Evolutionary conservation across 2,329 filamentous ascomycete genomes (phyloP).

Genomic region (Colletotrichum limetticola): DNA sequence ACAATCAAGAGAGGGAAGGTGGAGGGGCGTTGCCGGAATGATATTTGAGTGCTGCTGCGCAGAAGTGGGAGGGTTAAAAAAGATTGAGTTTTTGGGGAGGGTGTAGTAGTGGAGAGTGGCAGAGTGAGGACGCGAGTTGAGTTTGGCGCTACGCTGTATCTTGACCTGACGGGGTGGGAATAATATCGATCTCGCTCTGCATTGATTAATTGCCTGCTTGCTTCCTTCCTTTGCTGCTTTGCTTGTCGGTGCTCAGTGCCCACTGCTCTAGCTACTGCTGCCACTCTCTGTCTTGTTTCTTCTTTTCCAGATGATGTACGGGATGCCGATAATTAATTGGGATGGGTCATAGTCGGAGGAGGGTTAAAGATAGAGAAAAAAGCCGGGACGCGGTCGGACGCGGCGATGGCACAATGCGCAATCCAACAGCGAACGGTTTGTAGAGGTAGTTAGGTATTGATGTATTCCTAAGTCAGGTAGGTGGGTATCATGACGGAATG

Average conservation of each 20-base stretch:
- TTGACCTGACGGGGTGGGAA: not conserved
- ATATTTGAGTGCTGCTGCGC: slow-evolving; percentile 9
- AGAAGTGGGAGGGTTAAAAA: not conserved
- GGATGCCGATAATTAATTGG: not conserved
- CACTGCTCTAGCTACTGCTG: not conserved
- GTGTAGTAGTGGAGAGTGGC: not conserved
- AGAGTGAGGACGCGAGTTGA: slow-evolving; percentile 12
- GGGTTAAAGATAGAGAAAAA: not conserved
- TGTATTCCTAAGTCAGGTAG: not conserved
- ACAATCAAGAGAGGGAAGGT: not conserved
- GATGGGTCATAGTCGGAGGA: not conserved
- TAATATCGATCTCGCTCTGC: not conserved
- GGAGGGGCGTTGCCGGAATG: slow-evolving; percentile 20
- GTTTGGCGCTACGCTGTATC: slow-evolving; percentile 18
- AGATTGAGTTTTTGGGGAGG: slow-evolving; percentile 15
- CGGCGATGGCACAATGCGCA: not conserved
- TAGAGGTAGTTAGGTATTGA: slow-evolving; percentile 1
- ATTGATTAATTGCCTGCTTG: not conserved
- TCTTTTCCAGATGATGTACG: not conserved
- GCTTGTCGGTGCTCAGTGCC: not conserved
- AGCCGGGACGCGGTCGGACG: slow-evolving; percentile 21
- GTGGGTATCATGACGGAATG: slow-evolving; percentile 25
- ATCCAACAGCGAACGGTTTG: not conserved
- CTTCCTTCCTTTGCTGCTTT: not conserved
- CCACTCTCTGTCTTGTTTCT: not conserved